Evolutionary conservation across 257 asterid species (phyloP).

Genomic region (Nicotiana benthamiana): DNA sequence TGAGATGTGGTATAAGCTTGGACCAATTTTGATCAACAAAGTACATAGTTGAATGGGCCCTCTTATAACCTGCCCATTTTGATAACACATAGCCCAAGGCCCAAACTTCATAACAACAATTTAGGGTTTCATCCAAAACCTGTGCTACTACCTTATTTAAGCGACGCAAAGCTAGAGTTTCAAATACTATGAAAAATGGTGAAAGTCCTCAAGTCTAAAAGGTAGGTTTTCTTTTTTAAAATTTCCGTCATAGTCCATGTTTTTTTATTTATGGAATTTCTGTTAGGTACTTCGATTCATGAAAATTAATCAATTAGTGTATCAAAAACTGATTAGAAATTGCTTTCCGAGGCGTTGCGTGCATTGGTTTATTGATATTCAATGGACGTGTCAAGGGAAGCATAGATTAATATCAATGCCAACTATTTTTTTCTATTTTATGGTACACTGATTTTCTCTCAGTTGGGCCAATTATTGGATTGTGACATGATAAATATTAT

Average conservation of each 20-base stretch:
- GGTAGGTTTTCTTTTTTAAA: background rate
- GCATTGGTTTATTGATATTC: background rate
- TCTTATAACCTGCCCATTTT: background rate
- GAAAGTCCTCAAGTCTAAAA: background rate
- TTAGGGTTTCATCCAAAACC: background rate
- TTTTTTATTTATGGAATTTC: too few relatives aligned
- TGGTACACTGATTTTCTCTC: background rate
- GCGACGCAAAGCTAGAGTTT: background rate
- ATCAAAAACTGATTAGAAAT: background rate
- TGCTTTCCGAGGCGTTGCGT: constrained; percentile 17
- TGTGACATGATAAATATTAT: background rate
- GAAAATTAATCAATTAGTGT: too few relatives aligned
- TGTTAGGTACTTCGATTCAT: too few relatives aligned
- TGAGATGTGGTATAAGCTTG: background rate
- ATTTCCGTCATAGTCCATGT: background rate
- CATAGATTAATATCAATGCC: background rate
- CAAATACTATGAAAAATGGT: background rate
- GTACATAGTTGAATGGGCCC: background rate
- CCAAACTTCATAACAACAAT: background rate
- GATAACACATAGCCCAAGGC: background rate
- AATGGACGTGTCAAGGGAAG: constrained; percentile 15
- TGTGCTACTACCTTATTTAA: background rate
- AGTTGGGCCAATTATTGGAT: background rate
- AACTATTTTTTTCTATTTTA: background rate
- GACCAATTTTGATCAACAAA: background rate